phyloP scores from a whole-genome alignment of 768 basidiomycete genomes.

The Arthromyces matolae region DNA sequence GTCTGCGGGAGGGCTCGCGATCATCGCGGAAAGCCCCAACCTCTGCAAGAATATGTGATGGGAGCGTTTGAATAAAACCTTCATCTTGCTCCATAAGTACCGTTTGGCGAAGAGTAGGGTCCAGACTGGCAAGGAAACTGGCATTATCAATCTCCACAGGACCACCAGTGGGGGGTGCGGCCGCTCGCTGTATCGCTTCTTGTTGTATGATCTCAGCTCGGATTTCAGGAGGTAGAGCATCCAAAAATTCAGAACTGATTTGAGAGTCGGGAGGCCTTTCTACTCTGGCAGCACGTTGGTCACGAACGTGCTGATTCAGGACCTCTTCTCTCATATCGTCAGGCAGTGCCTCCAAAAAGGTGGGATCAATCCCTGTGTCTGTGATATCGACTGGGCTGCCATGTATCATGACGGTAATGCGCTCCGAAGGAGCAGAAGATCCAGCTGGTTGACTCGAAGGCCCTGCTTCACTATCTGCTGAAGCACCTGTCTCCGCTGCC shows the following conservation, averaged over 20 bases:
- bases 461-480: conserved; percentile 19
- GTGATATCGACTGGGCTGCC: conserved; percentile 96
- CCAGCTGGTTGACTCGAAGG: conserved; percentile 18
- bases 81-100: conserved; percentile 89
- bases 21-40: conserved; percentile 69
- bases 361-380: conserved; percentile 96
- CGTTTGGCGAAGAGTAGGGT: conserved; percentile 85
- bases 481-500: conserved; percentile 35
- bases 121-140: conserved; percentile 88
- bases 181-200: conserved; percentile 81
- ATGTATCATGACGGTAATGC: conserved; percentile 87
- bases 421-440: conserved; percentile 35
- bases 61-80: conserved; percentile 75
- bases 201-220: conserved; percentile 97
- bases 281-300: conserved; percentile 75
- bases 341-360: conserved; percentile 94
- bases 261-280: conserved; percentile 79
- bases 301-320: conserved; percentile 93
- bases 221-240: conserved; percentile 93
- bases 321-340: conserved; percentile 99
- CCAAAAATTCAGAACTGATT: conserved; percentile 93
- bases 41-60: conserved; percentile 84
- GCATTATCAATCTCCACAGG: conserved; percentile 83
- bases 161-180: conserved; percentile 45
- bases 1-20: conserved; percentile 30